phyloP scores from a whole-genome alignment of 2,329 filamentous ascomycete species.

The Claviceps lovelessii region DNA sequence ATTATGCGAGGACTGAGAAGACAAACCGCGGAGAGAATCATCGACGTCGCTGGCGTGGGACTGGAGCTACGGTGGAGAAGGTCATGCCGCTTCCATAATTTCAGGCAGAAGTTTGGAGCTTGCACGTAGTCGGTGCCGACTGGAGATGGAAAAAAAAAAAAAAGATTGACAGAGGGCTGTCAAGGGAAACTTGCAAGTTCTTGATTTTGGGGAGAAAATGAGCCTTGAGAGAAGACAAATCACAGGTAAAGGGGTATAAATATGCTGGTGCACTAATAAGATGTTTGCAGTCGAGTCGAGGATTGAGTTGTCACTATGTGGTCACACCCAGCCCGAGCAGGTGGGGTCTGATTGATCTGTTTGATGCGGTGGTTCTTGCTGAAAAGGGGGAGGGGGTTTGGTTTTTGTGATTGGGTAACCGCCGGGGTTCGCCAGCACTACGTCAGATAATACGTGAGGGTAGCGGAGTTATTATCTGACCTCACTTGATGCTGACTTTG shows the following conservation, averaged over 20 bases:
- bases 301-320: not conserved
- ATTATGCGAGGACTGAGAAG: not conserved
- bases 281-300: not conserved
- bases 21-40: not conserved
- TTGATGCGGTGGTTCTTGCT: not conserved
- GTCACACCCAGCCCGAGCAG: not conserved
- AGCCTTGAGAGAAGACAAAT: not conserved
- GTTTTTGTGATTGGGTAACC: no score
- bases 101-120: not conserved
- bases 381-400: not conserved
- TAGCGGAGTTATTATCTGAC: no score
- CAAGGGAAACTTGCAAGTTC: not conserved
- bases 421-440: no score
- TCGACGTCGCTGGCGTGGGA: not conserved
- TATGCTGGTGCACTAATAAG: not conserved
- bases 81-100: not conserved
- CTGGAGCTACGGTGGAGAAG: slow-evolving; percentile 1
- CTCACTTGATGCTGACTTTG: no score
- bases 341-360: no score
- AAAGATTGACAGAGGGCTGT: not conserved
- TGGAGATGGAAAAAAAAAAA: not conserved
- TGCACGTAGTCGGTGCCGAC: not conserved
- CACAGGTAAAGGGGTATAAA: not conserved
- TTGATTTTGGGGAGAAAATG: not conserved
- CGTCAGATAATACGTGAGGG: no score